Conservation (phyloP, 1,139 yeast species). For the Eremothecium coryli region DNA sequence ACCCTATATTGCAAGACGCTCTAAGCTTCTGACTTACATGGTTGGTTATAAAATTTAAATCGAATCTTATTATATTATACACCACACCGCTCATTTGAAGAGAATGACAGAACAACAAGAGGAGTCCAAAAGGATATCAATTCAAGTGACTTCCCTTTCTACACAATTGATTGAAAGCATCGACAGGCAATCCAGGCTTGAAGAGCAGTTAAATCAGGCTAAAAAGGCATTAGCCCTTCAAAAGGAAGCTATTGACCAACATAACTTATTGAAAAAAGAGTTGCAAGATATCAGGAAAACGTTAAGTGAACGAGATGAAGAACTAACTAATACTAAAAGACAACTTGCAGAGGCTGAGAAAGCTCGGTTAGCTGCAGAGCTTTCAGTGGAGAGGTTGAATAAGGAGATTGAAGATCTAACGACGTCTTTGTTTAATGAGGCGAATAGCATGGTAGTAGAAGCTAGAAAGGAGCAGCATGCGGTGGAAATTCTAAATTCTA, state of each 20-base stretch:
- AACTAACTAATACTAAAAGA: constrained; percentile 42
- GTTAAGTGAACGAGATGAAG: constrained; percentile 25
- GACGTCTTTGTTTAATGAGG: constrained; percentile 68
- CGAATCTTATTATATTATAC: too few relatives aligned
- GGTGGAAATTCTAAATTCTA: constrained; percentile 40
- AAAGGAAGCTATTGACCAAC: constrained; percentile 13
- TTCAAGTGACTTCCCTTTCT: constrained; percentile 48
- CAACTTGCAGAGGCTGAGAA: constrained; percentile 32
- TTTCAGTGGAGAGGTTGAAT: constrained; percentile 48
- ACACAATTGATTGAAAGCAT: constrained; percentile 55
- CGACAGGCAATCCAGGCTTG: constrained; percentile 48
- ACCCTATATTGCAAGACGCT: too few relatives aligned
- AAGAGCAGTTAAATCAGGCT: constrained; percentile 28
- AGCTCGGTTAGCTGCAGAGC: constrained; percentile 39
- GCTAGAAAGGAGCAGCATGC: constrained; percentile 55
- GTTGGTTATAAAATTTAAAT: too few relatives aligned
- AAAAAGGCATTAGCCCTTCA: constrained; percentile 21
- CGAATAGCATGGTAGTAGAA: constrained; percentile 67
- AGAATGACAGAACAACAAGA: constrained; percentile 21
- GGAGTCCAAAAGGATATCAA: constrained; percentile 39
- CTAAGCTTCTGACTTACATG: too few relatives aligned
- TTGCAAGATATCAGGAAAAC: constrained; percentile 13
- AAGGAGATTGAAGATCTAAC: constrained; percentile 72
- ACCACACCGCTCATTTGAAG: too few relatives aligned
- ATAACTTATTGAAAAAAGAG: constrained; percentile 12